Evolutionary conservation across 129 eudicot species (phyloP).

Genomic region (Calendula officinalis): DNA sequence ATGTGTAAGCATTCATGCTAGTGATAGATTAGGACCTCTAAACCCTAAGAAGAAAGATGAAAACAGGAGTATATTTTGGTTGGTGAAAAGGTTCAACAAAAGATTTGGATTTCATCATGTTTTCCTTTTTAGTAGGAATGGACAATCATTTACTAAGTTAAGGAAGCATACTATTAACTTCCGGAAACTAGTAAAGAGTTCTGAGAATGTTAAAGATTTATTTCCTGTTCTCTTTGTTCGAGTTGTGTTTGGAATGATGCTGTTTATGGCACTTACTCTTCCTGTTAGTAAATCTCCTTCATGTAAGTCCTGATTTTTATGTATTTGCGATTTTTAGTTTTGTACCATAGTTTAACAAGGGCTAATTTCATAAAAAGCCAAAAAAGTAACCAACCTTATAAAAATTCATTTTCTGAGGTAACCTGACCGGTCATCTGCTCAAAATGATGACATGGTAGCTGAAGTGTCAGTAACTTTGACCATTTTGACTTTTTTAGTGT

Average conservation of each 20-base stretch:
- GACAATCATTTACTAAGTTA: conserved; percentile 30
- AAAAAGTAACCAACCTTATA: background rate
- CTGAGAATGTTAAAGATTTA: conserved; percentile 35
- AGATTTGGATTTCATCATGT: conserved; percentile 24
- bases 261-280: conserved; percentile 60
- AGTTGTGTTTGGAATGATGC: conserved; percentile 64
- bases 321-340: background rate
- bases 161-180: conserved; percentile 34
- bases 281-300: conserved; percentile 64
- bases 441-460: background rate
- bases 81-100: conserved; percentile 30
- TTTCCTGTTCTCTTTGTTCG: conserved; percentile 39
- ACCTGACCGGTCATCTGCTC: background rate
- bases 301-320: conserved; percentile 48
- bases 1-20: conserved; percentile 29
- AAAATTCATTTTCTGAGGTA: background rate
- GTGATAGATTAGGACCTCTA: conserved; percentile 22
- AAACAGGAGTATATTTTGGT: conserved; percentile 19
- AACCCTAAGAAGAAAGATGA: conserved; percentile 7
- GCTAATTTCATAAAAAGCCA: background rate
- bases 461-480: background rate
- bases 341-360: background rate
- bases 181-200: conserved; percentile 30
- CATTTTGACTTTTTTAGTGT: background rate
- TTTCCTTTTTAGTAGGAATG: conserved; percentile 33